Evolutionary conservation across 768 basidiomycete genomes (phyloP), one percentile per base, ranked within the genome.

Genomic region (Lyophyllum semitale): DNA sequence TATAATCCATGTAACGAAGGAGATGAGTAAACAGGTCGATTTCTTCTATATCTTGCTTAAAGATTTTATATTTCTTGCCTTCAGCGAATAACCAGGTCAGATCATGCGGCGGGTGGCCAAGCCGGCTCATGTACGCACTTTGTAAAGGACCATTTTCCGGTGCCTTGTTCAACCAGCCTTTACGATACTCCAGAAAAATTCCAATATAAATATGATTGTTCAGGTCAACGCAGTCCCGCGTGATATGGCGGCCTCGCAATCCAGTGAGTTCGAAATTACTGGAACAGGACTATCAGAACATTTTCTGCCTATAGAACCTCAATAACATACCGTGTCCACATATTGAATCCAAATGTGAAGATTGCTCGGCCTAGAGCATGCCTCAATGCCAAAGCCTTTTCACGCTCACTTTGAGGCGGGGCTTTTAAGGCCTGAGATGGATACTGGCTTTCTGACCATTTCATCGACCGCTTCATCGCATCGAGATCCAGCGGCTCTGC

Each of bases 401-500:
- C 54, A 27, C 55, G 37, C 11, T 15, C 17, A 27, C 29, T 29
- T 40, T 51, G 26, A 6, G 49, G 54, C 2, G 29, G 15, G 13
- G 2, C 22, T 45, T 49, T 33, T 11, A 56, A 23, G n/a, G 25
- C 26, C 44, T 51, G 33, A 7, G 55, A 46, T 35, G 55, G 49
- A 38, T 45, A 51, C 33, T 26, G 30, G 2, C 8, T 23, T 29
- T 50, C 48, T 1, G 41, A 56, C 48, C 49, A 56, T 13, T 51
- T 17, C 8, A 50, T 37, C 3, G 63, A 44, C 40, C 54, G 49
- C 12, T 47, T 40, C 59, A 68, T 61, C 22, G 59, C 61, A 22
- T 65, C 58, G 15, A 61, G 51, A 7, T 55, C 47, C 55, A 68
- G 67, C 1, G 63, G 63, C 9, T 53, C 54, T 7, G 62, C 68